Evolutionary conservation across 495 filamentous ascomycete genomes (phyloP), one percentile per base, ranked within the genome.

Genomic region (Podospora australis): DNA sequence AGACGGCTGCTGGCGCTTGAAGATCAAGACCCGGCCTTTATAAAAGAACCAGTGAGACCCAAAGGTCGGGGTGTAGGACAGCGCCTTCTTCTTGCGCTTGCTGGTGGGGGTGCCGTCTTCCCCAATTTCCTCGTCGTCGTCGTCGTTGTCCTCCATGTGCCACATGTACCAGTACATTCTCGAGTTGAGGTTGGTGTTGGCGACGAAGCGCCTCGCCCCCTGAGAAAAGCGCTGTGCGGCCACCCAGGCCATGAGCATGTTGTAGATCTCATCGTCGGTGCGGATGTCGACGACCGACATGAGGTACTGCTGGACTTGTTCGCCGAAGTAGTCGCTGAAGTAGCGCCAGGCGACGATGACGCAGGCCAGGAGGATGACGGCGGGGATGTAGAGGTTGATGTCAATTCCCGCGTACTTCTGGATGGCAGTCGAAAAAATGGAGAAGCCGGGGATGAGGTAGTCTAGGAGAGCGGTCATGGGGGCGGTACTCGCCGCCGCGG

Each of bases 401-500:
- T 94, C 87, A 61, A 94, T 74, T 35, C 81, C 73, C 2, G 86
- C 65, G 45, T 80, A 75, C 21, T 78, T 77, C 6, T 77, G 63
- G 5, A 86, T 54, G 20, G 80, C 73, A 2, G 74, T 65, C 0
- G 82, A 81, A 43, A 87, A 68, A 52, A 84, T 59, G 1, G 79
- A 74, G 62, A 87, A 88, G 13, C 86, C 86, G 0, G 86, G 86
- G 46, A 90, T 80, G 60, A 90, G 74, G 21, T 78, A 71, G 50
- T 90, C 84, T 13, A 90, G 71, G n/a, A n/a, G n/a, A n/a, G n/a
- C n/a, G n/a, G n/a, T n/a, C n/a, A 88, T 41, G 39, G 22, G 14
- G 13, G 23, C n/a, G 39, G 68, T n/a, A 54, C 58, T 34, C 62
- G 39, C 29, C 64, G 69, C 11, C 55, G 52, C 3, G 49, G 16